Evolutionary conservation across 345 rosid species (phyloP).

Genomic region (Isatis tinctoria): DNA sequence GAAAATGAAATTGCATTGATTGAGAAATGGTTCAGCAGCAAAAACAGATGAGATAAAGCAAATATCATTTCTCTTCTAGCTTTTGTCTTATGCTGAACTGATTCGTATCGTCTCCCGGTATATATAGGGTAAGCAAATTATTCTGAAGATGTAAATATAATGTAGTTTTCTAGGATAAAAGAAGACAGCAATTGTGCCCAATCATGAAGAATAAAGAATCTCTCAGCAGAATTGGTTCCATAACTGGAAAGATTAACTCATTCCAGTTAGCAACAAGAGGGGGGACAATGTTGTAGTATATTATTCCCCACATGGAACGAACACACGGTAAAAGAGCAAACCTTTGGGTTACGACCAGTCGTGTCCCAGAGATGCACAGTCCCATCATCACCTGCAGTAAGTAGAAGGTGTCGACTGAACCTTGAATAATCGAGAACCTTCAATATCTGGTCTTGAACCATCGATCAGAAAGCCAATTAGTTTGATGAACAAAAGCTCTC

Average conservation of each 20-base stretch:
- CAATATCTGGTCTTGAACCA: slow-evolving; percentile 80
- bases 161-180: neutral
- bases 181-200: neutral
- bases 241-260: neutral
- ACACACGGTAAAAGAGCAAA: slow-evolving; percentile 13
- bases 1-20: slow-evolving; percentile 12
- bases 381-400: slow-evolving; percentile 99
- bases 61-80: neutral
- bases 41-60: neutral
- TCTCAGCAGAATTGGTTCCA: neutral
- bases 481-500: slow-evolving; percentile 12
- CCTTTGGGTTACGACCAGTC: slow-evolving; percentile 93
- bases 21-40: neutral
- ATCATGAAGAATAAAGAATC: neutral
- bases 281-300: neutral
- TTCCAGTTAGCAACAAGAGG: neutral
- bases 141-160: neutral
- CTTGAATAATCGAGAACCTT: slow-evolving; percentile 96
- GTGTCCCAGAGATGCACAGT: slow-evolving; percentile 95
- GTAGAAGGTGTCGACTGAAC: slow-evolving; percentile 84
- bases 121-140: neutral
- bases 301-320: neutral
- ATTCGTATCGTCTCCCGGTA: neutral
- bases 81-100: neutral
- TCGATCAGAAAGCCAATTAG: slow-evolving; percentile 37